Conservation (phyloP, 352 stramenopile genomes). For the Globisporangium polare region DNA sequence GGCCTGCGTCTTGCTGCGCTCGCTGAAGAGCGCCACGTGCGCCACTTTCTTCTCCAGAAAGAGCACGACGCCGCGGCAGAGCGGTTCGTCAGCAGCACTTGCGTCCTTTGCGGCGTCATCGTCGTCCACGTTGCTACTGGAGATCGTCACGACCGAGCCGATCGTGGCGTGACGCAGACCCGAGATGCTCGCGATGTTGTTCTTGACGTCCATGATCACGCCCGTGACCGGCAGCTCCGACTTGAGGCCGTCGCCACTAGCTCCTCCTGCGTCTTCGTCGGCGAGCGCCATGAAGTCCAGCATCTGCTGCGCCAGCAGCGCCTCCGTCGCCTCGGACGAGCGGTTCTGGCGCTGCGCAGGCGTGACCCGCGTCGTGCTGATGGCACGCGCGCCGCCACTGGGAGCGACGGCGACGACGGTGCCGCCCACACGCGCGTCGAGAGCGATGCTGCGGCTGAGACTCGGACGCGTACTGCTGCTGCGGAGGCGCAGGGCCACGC, state of each 20-base stretch:
- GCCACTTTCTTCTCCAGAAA: constrained; percentile 57
- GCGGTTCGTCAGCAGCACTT: not conserved
- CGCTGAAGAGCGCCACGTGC: constrained; percentile 54
- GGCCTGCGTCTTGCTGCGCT: constrained; percentile 19
- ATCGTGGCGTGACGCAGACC: constrained; percentile 67
- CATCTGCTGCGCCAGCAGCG: constrained; percentile 64
- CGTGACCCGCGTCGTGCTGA: constrained; percentile 17
- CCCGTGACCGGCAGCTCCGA: constrained; percentile 38
- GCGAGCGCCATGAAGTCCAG: constrained; percentile 57
- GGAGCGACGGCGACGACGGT: not conserved
- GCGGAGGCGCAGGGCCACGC: constrained; percentile 7
- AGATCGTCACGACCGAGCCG: constrained; percentile 60
- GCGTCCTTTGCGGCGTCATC: not conserved
- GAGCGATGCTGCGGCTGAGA: not conserved
- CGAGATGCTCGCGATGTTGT: constrained; percentile 67
- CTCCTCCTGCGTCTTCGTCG: constrained; percentile 11
- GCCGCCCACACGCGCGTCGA: not conserved
- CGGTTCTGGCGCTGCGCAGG: constrained; percentile 14
- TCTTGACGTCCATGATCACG: constrained; percentile 65
- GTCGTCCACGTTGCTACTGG: constrained; percentile 15
- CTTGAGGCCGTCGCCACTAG: not conserved
- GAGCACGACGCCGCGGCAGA: constrained; percentile 50
- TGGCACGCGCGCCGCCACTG: constrained; percentile 2
- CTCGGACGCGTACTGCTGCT: not conserved
- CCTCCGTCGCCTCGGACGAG: constrained; percentile 41